Evolutionary conservation across 139 green algal genomes (phyloP).

Genomic region (Yamagishiella unicocca): DNA sequence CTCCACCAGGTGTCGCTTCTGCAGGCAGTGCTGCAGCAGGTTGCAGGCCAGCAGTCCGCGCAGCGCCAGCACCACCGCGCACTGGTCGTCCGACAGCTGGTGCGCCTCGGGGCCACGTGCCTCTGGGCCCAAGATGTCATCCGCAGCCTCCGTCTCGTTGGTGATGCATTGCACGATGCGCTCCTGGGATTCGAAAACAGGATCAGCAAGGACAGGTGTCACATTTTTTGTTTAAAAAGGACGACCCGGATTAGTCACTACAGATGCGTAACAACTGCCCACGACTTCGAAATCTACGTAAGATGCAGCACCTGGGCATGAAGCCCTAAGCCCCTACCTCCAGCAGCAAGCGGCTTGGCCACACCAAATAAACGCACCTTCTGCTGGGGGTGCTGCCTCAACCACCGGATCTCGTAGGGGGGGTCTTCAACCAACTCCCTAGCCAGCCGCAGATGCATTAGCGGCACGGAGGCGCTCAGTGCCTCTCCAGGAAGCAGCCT

Average conservation of each 20-base stretch:
- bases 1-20: constrained; percentile 58
- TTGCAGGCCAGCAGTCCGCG: constrained; percentile 64
- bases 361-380: too few relatives aligned
- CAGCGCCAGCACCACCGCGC: constrained; percentile 60
- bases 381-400: constrained; percentile 22
- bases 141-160: background rate
- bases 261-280: too few relatives aligned
- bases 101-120: background rate
- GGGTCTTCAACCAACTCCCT: constrained; percentile 38
- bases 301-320: too few relatives aligned
- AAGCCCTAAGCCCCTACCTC: too few relatives aligned
- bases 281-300: too few relatives aligned
- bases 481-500: constrained; percentile 59
- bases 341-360: too few relatives aligned
- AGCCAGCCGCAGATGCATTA: constrained; percentile 39
- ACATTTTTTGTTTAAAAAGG: too few relatives aligned
- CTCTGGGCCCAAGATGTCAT: background rate
- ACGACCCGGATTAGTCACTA: too few relatives aligned
- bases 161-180: background rate
- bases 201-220: too few relatives aligned
- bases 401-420: constrained; percentile 62
- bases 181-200: too few relatives aligned
- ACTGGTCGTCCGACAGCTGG: constrained; percentile 38
- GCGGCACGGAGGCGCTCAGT: constrained; percentile 22
- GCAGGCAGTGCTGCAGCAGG: constrained; percentile 69